Base-by-base conservation (phyloP, 805 yeast genomes). In the Saturnispora galanensis region DNA sequence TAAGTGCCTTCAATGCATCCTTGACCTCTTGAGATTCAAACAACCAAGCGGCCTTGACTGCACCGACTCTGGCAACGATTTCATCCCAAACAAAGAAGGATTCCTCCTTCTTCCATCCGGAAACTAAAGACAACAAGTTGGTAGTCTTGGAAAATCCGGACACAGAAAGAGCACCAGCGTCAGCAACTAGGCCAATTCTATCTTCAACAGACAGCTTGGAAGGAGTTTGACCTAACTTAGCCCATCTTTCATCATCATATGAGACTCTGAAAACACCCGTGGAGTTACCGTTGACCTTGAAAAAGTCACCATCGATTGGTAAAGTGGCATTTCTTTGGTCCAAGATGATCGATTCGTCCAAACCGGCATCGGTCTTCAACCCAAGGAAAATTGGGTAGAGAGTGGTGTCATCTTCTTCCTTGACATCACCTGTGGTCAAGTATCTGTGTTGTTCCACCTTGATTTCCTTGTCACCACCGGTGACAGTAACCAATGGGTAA, bases 401-500 rank as follows among this genome's bases (percentile, higher is more conserved):
- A 26, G 81, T 73, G 44, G 61, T 56, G 57, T 83, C 77, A 50
- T 83, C 90, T 47, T 71, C 82, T 12, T 74, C 71, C 45, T 63
- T 67, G 38, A 74, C 80, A 56, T 80, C 87, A 43, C 84, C 88
- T 28, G 82, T 71, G 36, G 74, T 70, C 51, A 83, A 66, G 60
- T 75, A 83, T 54, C 90, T 70, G 49, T 76, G 69, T 65, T 83
- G 90, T 37, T 58, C 62, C 40, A 79, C 62, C 7, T 56, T 57
- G 17, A 59, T 51, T 31, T 32, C 38, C 17, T 45, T 37, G 12
- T 58, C 65, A 11, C 62, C 58, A 42, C 65, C 68, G 10, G 57
- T 62, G 26, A 83, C 89, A 29, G 70, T 65, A 21, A 85, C 59
- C 21, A 81, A 64, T 6, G 95, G 95, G 64, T 71, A 85, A 30